Conservation (phyloP, 805 yeast genomes). For the Pichia scutulata region DNA sequence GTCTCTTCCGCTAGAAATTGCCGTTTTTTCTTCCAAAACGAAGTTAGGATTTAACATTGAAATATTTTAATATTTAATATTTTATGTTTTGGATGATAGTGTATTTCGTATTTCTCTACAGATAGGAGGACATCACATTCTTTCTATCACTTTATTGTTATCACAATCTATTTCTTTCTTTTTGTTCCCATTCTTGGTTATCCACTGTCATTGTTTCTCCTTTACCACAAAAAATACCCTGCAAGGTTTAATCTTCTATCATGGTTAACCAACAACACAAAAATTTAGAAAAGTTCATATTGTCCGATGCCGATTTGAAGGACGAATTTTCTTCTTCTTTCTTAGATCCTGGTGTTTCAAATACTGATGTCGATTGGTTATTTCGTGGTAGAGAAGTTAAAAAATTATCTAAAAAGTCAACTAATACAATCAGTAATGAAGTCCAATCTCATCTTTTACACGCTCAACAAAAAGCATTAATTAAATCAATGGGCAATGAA, state of each 20-base stretch:
- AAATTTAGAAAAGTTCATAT: neutral
- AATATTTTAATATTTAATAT: no score
- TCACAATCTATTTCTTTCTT: no score
- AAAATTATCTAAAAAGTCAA: slow-evolving; percentile 38
- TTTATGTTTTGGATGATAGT: no score
- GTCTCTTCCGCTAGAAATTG: neutral
- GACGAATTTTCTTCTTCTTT: slow-evolving; percentile 1
- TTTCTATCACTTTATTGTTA: neutral
- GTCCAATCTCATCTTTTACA: slow-evolving; percentile 26
- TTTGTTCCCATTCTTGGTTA: no score
- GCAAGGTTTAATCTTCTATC: neutral
- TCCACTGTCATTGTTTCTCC: no score
- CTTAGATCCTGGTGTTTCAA: slow-evolving; percentile 44
- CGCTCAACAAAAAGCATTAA: slow-evolving; percentile 22
- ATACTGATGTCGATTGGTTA: slow-evolving; percentile 80
- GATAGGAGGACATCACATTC: no score
- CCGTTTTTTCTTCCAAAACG: neutral
- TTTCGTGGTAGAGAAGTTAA: slow-evolving; percentile 66
- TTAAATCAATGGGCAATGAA: slow-evolving; percentile 9
- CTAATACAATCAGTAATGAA: slow-evolving; percentile 23
- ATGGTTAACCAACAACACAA: neutral
- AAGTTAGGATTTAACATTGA: neutral
- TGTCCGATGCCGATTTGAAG: neutral
- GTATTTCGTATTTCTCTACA: no score
- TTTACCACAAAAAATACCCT: neutral